phyloP scores from a whole-genome alignment of 129 eudicot species.

The Smallanthus sonchifolius region DNA sequence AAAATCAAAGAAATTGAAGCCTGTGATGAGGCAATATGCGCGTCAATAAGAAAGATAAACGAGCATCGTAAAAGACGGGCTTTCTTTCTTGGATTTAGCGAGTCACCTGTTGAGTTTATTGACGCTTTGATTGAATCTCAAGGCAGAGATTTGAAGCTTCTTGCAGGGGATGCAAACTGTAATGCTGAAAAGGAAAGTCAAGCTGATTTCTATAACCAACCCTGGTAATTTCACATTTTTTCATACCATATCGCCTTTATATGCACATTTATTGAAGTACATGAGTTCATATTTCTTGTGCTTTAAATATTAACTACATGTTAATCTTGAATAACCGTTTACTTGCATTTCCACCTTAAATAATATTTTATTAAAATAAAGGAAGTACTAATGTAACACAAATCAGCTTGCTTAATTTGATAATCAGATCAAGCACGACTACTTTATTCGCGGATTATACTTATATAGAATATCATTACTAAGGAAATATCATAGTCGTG shows the following conservation, averaged over 20 bases:
- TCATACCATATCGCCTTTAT: neutral
- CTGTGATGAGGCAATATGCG: slow-evolving; percentile 84
- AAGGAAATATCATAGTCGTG: neutral
- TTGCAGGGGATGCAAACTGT: slow-evolving; percentile 69
- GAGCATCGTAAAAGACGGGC: slow-evolving; percentile 90
- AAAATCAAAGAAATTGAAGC: slow-evolving; percentile 78
- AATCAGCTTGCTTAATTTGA: neutral
- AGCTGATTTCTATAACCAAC: slow-evolving; percentile 84
- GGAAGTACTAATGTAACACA: neutral
- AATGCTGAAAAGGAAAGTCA: slow-evolving; percentile 77
- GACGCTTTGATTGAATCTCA: slow-evolving; percentile 89
- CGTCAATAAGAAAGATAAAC: slow-evolving; percentile 76
- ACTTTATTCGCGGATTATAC: neutral
- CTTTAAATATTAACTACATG: neutral
- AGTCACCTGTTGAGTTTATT: slow-evolving; percentile 88
- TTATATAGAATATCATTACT: neutral
- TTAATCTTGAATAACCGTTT: slow-evolving; percentile 3
- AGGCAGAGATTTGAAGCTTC: slow-evolving; percentile 70
- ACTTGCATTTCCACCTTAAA: neutral
- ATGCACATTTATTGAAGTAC: neutral
- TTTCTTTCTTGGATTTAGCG: slow-evolving; percentile 93
- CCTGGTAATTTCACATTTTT: slow-evolving; percentile 59
- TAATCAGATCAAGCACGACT: neutral
- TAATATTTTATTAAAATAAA: neutral
- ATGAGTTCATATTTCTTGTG: neutral